Percentiles rank a stretch among this genome's conserved stretches.
These are phyloP conservation scores for Tympanopsis confertula DNA, from an alignment of 2,329 filamentous ascomycete genomes.

Conservation along the genomic window DNA sequence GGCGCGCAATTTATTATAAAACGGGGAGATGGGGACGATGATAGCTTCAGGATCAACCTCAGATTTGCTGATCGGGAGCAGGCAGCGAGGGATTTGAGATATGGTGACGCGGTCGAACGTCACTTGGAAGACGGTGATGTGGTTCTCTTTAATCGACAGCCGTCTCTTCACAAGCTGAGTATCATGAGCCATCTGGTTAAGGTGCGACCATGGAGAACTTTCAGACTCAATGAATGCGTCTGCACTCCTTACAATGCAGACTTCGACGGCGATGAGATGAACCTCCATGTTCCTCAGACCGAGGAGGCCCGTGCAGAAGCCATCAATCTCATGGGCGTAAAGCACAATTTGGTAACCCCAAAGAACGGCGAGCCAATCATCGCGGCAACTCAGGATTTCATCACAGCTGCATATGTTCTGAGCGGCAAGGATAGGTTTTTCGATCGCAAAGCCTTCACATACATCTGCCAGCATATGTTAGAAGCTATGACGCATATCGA, in stretches of 20 bases:
- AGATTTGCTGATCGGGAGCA: conserved; percentile 62
- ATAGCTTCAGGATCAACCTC: conserved; percentile 59
- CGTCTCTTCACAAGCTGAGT: conserved; percentile 94
- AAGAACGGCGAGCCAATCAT: conserved; percentile 98
- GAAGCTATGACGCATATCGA: conserved; percentile 68
- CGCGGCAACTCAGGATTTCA: conserved; percentile 98
- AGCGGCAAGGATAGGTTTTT: conserved; percentile 91
- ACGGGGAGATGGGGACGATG: conserved; percentile 43
- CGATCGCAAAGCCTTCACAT: conserved; percentile 76
- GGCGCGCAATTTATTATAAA: conserved; percentile 77
- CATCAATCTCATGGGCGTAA: conserved; percentile 93
- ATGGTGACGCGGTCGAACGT: conserved; percentile 83
- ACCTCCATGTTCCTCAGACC: conserved; percentile 91
- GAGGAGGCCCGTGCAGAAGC: conserved; percentile 93
- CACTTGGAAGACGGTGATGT: conserved; percentile 93
- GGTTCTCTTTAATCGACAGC: conserved; percentile 94
- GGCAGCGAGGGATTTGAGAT: conserved; percentile 62
- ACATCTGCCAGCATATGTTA: conserved; percentile 90
- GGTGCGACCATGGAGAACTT: conserved; percentile 87
- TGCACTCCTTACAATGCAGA: conserved; percentile 98
- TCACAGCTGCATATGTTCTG: conserved; percentile 83
- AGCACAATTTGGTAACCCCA: conserved; percentile 87
- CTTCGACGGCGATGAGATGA: conserved; percentile 99
- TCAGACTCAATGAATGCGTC: conserved; percentile 93
- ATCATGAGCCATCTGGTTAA: conserved; percentile 95